Percentiles rank a stretch among this genome's conserved stretches.
These are phyloP conservation scores for Boletus subcaerulescens DNA, from an alignment of 768 basidiomycete species.

Conservation along the genomic window DNA sequence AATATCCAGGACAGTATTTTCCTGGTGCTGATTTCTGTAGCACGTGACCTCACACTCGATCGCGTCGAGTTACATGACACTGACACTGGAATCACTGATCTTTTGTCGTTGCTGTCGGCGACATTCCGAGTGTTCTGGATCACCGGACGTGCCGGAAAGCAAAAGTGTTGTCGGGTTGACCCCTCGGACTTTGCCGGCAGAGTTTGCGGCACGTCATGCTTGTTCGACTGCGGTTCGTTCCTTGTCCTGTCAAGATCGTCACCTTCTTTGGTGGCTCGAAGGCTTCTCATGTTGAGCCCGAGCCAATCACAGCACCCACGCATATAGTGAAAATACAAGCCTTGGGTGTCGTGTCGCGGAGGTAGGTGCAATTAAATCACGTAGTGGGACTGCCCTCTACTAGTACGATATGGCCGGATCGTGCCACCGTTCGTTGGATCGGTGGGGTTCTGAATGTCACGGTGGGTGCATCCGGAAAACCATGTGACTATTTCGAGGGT, in stretches of 20 bases:
- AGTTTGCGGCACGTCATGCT: slow-evolving; percentile 6
- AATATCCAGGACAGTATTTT: neutral
- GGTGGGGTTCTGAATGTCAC: slow-evolving; percentile 8
- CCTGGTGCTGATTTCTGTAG: neutral
- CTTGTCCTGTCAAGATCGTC: slow-evolving; percentile 24
- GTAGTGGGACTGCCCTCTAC: too few species aligned
- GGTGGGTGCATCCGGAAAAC: slow-evolving; percentile 9
- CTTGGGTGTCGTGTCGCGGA: too few species aligned
- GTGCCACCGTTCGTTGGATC: slow-evolving; percentile 13
- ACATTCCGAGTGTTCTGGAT: neutral
- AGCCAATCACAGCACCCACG: slow-evolving; percentile 7
- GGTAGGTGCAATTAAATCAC: too few species aligned
- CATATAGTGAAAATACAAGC: neutral
- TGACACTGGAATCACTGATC: too few species aligned
- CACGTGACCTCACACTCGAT: slow-evolving; percentile 18
- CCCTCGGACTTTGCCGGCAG: slow-evolving; percentile 13
- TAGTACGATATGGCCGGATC: neutral
- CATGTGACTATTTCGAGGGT: slow-evolving; percentile 18
- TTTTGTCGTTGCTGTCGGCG: too few species aligned
- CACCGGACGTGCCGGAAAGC: neutral
- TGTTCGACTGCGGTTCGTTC: slow-evolving; percentile 8
- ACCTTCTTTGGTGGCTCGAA: slow-evolving; percentile 18
- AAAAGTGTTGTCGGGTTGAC: neutral
- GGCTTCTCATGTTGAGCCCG: neutral
- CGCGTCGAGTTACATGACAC: neutral